These are phyloP conservation scores for Phialemoniopsis sp. DNA, from an alignment of 2,329 filamentous ascomycete species.

Conservation along the genomic window DNA sequence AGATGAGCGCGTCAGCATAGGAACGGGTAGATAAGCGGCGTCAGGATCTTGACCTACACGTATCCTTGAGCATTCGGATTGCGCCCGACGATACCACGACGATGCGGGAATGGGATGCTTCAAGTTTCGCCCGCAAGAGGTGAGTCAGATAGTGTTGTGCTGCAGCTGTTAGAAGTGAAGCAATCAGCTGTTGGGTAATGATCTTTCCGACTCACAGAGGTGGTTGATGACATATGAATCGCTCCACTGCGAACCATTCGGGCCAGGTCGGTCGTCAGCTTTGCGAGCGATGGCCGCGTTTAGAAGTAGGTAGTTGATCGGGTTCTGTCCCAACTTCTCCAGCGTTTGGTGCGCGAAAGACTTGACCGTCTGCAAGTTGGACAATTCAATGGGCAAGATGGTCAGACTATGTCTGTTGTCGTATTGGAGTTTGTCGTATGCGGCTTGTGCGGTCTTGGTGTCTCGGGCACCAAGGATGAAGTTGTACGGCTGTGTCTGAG, in stretches of 20 bases:
- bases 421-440: conserved; percentile 35
- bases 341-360: conserved; percentile 40
- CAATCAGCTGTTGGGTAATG: not conserved
- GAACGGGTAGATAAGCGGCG: too few relatives aligned
- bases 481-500: conserved; percentile 37
- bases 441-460: conserved; percentile 30
- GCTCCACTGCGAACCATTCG: conserved; percentile 42
- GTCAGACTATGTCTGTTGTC: conserved; percentile 35
- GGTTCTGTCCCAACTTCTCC: conserved; percentile 30
- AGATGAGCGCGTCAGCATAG: too few relatives aligned
- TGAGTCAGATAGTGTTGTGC: conserved; percentile 50
- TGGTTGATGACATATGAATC: conserved; percentile 48
- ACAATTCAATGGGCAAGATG: conserved; percentile 44
- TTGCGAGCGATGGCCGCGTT: conserved; percentile 39
- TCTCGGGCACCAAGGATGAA: conserved; percentile 48
- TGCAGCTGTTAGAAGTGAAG: conserved; percentile 14
- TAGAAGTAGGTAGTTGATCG: conserved; percentile 44
- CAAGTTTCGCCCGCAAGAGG: conserved; percentile 40
- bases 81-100: conserved; percentile 47
- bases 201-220: conserved; percentile 41
- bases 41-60: conserved; percentile 17
- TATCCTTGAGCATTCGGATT: conserved; percentile 31
- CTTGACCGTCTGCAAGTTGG: conserved; percentile 37
- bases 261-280: conserved; percentile 24
- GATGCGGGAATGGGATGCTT: conserved; percentile 38